Base-by-base conservation (phyloP, 352 stramenopile genomes). In the Phytophthora crassamura region DNA sequence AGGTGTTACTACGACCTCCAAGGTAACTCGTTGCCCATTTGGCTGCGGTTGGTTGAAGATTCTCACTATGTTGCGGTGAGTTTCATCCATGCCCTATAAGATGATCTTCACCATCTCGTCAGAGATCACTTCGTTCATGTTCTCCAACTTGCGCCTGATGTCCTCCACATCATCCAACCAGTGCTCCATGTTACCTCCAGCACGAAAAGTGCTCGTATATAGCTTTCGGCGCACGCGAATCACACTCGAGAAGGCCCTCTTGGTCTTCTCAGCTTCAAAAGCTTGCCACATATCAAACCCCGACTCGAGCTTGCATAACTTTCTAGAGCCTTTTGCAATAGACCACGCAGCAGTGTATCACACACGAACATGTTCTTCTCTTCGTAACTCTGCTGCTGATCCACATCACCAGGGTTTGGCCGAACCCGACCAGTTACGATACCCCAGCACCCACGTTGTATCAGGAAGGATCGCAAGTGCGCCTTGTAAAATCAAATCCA, bases 401-500 rank as follows among this genome's bases (percentile, higher is more conserved):
- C 12, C 6, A 39, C 38, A 34, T 49, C 33, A 12, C 49, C 6
- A 1, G 38, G 15, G 18, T 49, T 39, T 15, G 36, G 7, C 9
- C 14, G 15, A 15, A 41, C 51, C 16, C 32, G 12, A 16, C 51
- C 36, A 7, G n/a, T 48, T 1, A 40, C 9, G 5, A 49, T 25
- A 14, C 30, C 8, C 51, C 51, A 59, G 12, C 51, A 59, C 18
- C 40, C 51, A 4, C 51, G 36, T 32, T 59, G 51, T 2, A 9
- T 15, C 9, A 59, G 11, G 28, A 22, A 59, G 7, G 51, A 59
- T n/a, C 41, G 22, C 38, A 49, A 33, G 18, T 25, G 14, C 6
- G 36, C 51, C 14, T 16, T 22, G 33, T 59, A 59, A 59, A 10
- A 20, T 59, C 51, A 49, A 59, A 59, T 15, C 51, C 36, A 14